phyloP scores from a whole-genome alignment of 257 asterid genomes.

The Jacaranda copaia region DNA sequence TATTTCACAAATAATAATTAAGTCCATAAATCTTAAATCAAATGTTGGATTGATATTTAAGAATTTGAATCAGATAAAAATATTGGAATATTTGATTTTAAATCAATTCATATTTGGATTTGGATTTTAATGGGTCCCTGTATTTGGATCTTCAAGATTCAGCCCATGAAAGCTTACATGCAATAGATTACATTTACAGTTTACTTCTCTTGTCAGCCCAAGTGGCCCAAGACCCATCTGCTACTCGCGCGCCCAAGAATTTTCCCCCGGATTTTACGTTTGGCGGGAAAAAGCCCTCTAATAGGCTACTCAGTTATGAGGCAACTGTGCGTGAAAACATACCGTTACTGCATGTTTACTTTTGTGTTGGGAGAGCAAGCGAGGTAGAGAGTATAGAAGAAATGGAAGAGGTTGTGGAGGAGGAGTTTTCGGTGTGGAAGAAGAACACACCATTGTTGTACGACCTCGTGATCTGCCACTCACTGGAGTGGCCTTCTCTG shows the following conservation, averaged over 20 bases:
- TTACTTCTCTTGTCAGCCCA: neutral
- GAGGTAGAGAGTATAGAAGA: slow-evolving; percentile 40
- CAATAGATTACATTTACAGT: no score
- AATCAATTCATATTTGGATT: neutral
- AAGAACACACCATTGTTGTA: slow-evolving; percentile 88
- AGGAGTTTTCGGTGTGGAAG: slow-evolving; percentile 95
- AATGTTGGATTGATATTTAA: neutral
- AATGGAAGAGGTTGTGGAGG: slow-evolving; percentile 67
- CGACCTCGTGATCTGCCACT: slow-evolving; percentile 81
- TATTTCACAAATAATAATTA: neutral
- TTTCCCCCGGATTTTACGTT: slow-evolving; percentile 27
- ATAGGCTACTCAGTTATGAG: neutral
- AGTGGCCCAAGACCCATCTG: slow-evolving; percentile 18
- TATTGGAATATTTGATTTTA: neutral
- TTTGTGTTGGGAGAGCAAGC: neutral
- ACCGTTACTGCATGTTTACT: slow-evolving; percentile 23
- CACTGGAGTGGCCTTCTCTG: slow-evolving; percentile 98
- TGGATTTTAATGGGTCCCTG: neutral
- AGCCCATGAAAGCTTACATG: slow-evolving; percentile 10
- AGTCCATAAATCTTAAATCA: neutral
- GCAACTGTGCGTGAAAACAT: slow-evolving; percentile 9
- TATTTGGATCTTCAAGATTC: neutral
- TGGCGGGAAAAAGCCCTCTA: slow-evolving; percentile 58
- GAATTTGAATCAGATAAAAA: neutral
- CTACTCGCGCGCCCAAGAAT: neutral